Evolutionary conservation across 1,139 yeast species (phyloP).

Genomic region (Diutina scorzettiae): DNA sequence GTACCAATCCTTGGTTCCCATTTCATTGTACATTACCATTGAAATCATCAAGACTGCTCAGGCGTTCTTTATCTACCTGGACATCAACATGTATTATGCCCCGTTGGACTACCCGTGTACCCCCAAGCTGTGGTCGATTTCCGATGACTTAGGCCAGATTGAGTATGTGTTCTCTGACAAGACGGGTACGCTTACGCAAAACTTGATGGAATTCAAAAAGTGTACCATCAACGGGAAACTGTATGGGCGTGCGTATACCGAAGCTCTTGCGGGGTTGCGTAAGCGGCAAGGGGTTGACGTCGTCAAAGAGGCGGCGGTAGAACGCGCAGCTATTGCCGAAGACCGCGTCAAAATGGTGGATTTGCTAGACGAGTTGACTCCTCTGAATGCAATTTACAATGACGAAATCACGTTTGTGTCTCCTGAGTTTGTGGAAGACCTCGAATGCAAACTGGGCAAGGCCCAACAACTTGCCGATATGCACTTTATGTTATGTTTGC

Average conservation of each 20-base stretch:
- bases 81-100: constrained; percentile 33
- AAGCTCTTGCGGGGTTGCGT: constrained; percentile 47
- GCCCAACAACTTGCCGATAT: constrained; percentile 28
- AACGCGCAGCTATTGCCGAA: constrained; percentile 24
- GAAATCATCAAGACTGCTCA: constrained; percentile 50
- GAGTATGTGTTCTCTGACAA: constrained; percentile 52
- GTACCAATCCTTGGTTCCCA: constrained; percentile 48
- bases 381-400: constrained; percentile 14
- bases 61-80: constrained; percentile 34
- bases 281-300: constrained; percentile 46
- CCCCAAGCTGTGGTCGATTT: constrained; percentile 51
- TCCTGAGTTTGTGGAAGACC: constrained; percentile 29
- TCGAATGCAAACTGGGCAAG: constrained; percentile 17
- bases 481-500: constrained; percentile 40
- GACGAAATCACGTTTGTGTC: constrained; percentile 40
- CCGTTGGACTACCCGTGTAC: constrained; percentile 46
- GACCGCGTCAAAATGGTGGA: constrained; percentile 30
- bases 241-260: constrained; percentile 52
- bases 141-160: constrained; percentile 56
- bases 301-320: constrained; percentile 30
- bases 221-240: constrained; percentile 43
- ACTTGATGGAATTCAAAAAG: constrained; percentile 49
- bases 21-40: constrained; percentile 46
- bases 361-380: constrained; percentile 11
- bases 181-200: constrained; percentile 51